Percentiles rank a stretch among this genome's conserved stretches.
Conservation (phyloP, 169 alveolate genomes). For the Fabrea salina region DNA sequence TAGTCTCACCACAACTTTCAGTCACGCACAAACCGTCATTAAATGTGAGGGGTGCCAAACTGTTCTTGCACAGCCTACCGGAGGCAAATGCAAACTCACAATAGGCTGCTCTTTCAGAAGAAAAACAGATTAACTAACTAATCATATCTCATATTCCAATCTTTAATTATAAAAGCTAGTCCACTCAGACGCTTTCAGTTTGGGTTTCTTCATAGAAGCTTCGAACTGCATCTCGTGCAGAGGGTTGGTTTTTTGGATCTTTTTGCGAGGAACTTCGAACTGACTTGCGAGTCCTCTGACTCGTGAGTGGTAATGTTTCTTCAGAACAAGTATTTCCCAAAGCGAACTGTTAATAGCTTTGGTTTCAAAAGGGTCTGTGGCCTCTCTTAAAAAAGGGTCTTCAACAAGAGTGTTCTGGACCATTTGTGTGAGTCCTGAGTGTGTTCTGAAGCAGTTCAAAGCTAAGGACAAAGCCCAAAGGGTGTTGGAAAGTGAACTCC, state of each 20-base stretch:
- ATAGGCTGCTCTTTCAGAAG: constrained; percentile 95
- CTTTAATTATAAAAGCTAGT: no score
- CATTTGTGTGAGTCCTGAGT: constrained; percentile 3
- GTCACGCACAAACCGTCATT: constrained; percentile 71
- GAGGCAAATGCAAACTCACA: constrained; percentile 95
- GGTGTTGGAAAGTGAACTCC: not conserved
- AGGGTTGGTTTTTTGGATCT: not conserved
- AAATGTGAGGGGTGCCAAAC: constrained; percentile 92
- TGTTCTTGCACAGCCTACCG: constrained; percentile 96
- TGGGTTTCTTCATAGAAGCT: not conserved
- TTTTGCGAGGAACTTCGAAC: not conserved
- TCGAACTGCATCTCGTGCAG: not conserved
- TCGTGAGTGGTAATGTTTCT: not conserved
- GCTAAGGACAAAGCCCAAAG: not conserved
- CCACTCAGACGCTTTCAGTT: no score
- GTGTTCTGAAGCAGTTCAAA: not conserved
- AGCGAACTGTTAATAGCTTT: constrained; percentile 12
- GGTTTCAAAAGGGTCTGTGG: not conserved
- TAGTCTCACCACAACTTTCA: constrained; percentile 92
- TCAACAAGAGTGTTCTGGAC: not conserved
- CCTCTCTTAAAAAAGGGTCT: not conserved
- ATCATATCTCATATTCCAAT: no score
- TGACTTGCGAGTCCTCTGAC: constrained; percentile 4
- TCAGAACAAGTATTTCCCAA: not conserved
- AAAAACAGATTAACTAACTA: constrained; percentile 82